Percentiles rank a stretch among this genome's conserved stretches.
These are phyloP conservation scores for Calonectria pseudoreteaudii DNA, from an alignment of 2,329 filamentous ascomycete genomes.

Conservation along the genomic window DNA sequence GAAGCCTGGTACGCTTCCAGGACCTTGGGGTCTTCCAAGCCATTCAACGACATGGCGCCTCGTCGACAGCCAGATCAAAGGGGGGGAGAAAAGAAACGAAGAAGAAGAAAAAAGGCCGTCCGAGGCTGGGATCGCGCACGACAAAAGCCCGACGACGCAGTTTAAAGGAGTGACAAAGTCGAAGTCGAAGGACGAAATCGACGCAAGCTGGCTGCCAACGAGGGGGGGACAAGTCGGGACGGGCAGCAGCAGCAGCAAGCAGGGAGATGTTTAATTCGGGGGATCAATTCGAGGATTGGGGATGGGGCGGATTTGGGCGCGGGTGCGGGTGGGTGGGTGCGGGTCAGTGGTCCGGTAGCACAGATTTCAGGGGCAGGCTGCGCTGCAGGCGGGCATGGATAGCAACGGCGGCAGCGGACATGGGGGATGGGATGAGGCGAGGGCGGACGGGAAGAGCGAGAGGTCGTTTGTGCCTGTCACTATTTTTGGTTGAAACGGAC, in stretches of 20 bases:
- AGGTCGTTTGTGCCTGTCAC: background rate
- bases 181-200: slow-evolving; percentile 18
- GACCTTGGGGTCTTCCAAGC: slow-evolving; percentile 84
- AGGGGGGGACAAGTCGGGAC: slow-evolving; percentile 14
- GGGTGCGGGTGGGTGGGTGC: slow-evolving; percentile 17
- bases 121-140: slow-evolving; percentile 7
- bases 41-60: slow-evolving; percentile 89
- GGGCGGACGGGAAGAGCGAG: background rate
- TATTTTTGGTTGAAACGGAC: background rate
- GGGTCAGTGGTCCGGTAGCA: slow-evolving; percentile 25
- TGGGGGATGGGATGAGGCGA: background rate
- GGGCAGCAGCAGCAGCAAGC: slow-evolving; percentile 24
- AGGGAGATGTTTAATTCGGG: slow-evolving; percentile 26
- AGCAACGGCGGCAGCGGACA: slow-evolving; percentile 6
- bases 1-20: slow-evolving; percentile 87
- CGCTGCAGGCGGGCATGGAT: slow-evolving; percentile 2
- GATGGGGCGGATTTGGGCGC: slow-evolving; percentile 15
- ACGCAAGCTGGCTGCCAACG: slow-evolving; percentile 26
- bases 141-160: background rate
- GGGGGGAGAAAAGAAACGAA: background rate
- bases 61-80: slow-evolving; percentile 29
- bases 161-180: slow-evolving; percentile 23
- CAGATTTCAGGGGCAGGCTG: slow-evolving; percentile 26
- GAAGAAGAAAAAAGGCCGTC: background rate
- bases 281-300: slow-evolving; percentile 19